phyloP scores from a whole-genome alignment of 129 eudicot genomes.

The Logfia minima region DNA sequence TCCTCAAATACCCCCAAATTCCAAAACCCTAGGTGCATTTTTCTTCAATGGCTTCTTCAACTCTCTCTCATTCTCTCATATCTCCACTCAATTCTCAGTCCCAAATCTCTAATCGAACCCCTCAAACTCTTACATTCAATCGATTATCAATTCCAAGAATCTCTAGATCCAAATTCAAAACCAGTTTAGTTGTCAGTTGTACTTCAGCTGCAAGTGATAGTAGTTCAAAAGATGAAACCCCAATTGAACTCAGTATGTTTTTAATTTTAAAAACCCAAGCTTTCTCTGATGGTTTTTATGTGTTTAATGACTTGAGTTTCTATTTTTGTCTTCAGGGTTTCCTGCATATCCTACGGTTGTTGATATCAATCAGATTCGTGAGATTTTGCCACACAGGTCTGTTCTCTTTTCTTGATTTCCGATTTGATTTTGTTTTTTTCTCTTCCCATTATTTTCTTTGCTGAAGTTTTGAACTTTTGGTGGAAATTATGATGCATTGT shows the following conservation, averaged over 20 bases:
- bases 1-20: slow-evolving; percentile 30
- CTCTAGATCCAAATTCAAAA: slow-evolving; percentile 41
- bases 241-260: slow-evolving; percentile 76
- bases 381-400: slow-evolving; percentile 90
- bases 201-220: slow-evolving; percentile 37
- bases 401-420: slow-evolving; percentile 28
- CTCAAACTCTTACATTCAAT: slow-evolving; percentile 21
- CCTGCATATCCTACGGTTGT: slow-evolving; percentile 90
- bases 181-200: slow-evolving; percentile 44
- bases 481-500: background rate
- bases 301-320: background rate
- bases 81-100: slow-evolving; percentile 41
- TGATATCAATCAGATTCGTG: slow-evolving; percentile 93
- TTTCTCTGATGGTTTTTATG: background rate
- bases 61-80: slow-evolving; percentile 53
- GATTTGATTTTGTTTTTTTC: background rate
- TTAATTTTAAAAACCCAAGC: background rate
- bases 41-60: slow-evolving; percentile 72
- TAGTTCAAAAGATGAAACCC: slow-evolving; percentile 43
- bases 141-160: slow-evolving; percentile 28
- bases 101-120: slow-evolving; percentile 38
- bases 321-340: slow-evolving; percentile 41
- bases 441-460: background rate
- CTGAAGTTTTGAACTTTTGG: background rate
- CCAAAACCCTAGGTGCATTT: background rate